Conservation (phyloP, 352 stramenopile species). For the Phytophthora sp. region DNA sequence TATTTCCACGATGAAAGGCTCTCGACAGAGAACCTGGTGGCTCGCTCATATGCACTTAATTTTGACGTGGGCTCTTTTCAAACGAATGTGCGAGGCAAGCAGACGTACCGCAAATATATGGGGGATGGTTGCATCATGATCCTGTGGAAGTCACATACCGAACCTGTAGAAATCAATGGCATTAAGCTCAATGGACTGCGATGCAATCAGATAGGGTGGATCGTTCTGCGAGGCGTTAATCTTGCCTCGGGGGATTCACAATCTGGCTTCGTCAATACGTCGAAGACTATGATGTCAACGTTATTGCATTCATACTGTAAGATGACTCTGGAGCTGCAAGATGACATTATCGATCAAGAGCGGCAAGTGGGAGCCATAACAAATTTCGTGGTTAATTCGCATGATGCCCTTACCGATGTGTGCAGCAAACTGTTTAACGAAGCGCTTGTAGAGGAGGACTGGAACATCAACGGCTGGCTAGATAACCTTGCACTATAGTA, state of each 20-base stretch:
- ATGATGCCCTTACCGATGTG: constrained; percentile 40
- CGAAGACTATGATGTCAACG: constrained; percentile 33
- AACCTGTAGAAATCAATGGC: constrained; percentile 50
- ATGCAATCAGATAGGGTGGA: constrained; percentile 43
- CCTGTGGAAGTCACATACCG: constrained; percentile 53
- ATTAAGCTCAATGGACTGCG: constrained; percentile 40
- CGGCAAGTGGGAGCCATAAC: constrained; percentile 47
- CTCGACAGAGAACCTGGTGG: constrained; percentile 40
- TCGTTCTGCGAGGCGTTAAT: constrained; percentile 30
- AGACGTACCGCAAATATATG: constrained; percentile 53
- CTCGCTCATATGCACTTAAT: constrained; percentile 35
- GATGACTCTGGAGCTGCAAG: constrained; percentile 51
- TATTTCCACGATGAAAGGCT: constrained; percentile 44
- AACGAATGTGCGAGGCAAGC: constrained; percentile 47
- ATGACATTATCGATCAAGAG: constrained; percentile 56
- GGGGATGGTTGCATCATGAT: constrained; percentile 44
- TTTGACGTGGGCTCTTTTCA: constrained; percentile 35
- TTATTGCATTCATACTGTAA: constrained; percentile 61
- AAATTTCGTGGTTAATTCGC: constrained; percentile 52
- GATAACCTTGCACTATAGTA: constrained; percentile 25
- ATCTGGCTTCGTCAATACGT: constrained; percentile 6
- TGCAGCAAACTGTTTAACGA: constrained; percentile 43
- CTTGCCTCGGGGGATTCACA: neutral
- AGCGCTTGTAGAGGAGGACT: constrained; percentile 53
- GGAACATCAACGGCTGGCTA: constrained; percentile 44